phyloP scores from a whole-genome alignment of 23 red algal species.

The Gracilaria gracilis region DNA sequence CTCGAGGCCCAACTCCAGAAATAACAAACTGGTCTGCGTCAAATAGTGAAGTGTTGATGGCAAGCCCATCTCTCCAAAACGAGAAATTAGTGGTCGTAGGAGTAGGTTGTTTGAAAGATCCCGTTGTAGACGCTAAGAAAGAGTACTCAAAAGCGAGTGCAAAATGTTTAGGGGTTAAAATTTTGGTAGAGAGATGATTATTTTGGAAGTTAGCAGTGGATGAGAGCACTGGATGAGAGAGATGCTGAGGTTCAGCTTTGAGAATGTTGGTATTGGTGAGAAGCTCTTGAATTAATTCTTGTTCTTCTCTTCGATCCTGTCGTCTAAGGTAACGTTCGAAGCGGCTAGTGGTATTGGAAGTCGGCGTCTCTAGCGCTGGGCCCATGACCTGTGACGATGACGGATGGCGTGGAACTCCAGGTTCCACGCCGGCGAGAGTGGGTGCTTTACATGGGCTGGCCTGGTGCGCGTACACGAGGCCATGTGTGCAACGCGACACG shows the following conservation, averaged over 20 bases:
- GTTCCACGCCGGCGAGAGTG: background rate
- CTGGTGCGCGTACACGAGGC: background rate
- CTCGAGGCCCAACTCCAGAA: background rate
- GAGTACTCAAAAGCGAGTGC: no score
- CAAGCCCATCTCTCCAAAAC: background rate
- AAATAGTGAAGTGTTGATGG: background rate
- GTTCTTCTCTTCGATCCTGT: background rate
- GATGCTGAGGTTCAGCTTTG: background rate
- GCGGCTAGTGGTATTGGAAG: no score
- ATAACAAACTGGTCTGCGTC: background rate
- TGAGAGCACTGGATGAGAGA: background rate
- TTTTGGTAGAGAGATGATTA: background rate
- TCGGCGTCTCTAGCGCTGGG: background rate
- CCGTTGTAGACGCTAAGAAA: background rate
- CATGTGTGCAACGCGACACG: background rate
- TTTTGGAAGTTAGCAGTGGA: no score
- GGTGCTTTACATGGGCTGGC: background rate
- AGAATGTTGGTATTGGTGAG: background rate
- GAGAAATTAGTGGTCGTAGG: background rate
- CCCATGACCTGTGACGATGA: background rate
- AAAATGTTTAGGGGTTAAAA: no score
- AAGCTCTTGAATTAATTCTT: background rate
- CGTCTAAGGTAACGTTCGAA: background rate
- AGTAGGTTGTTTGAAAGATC: background rate
- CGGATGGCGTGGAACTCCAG: no score